These are phyloP conservation scores for Gossypium raimondii DNA, from an alignment of 345 rosid genomes.

Conservation along the genomic window DNA sequence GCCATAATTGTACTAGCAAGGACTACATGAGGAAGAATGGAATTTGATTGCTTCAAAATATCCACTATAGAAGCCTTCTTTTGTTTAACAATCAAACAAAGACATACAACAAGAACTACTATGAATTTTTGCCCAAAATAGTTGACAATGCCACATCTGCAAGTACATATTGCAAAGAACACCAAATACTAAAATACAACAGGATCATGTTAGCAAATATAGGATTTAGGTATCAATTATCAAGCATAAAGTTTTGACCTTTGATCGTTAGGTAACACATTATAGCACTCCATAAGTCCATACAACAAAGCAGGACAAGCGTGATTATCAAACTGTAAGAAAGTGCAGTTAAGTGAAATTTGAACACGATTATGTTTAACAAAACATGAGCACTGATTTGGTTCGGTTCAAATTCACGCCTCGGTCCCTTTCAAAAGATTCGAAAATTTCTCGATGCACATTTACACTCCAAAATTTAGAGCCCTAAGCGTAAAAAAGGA, in stretches of 20 bases:
- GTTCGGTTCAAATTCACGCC: conserved; percentile 22
- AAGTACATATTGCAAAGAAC: background rate
- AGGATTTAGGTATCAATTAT: background rate
- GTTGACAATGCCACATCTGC: background rate
- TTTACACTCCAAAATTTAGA: conserved; percentile 37
- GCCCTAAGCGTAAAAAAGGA: conserved; percentile 18
- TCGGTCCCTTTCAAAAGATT: conserved; percentile 26
- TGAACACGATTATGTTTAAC: background rate
- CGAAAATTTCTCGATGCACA: conserved; percentile 45
- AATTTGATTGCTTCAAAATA: conserved; percentile 69
- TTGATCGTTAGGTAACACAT: background rate
- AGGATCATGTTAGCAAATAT: conserved; percentile 6
- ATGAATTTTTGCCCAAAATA: background rate
- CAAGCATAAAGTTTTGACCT: conserved; percentile 8
- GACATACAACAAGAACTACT: conserved; percentile 7
- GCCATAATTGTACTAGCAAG: conserved; percentile 86
- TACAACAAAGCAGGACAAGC: background rate
- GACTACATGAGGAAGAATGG: conserved; percentile 78
- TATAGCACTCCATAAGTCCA: background rate
- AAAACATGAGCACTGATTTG: conserved; percentile 8
- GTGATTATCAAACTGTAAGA: background rate
- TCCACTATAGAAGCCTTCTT: conserved; percentile 39
- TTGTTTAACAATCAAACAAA: conserved; percentile 27
- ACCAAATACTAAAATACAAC: background rate
- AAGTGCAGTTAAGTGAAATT: background rate